Evolutionary conservation across 176 grass and related monocot genomes (phyloP), one percentile per base, ranked within the genome.

Genomic region (Hyparrhenia diplandra): DNA sequence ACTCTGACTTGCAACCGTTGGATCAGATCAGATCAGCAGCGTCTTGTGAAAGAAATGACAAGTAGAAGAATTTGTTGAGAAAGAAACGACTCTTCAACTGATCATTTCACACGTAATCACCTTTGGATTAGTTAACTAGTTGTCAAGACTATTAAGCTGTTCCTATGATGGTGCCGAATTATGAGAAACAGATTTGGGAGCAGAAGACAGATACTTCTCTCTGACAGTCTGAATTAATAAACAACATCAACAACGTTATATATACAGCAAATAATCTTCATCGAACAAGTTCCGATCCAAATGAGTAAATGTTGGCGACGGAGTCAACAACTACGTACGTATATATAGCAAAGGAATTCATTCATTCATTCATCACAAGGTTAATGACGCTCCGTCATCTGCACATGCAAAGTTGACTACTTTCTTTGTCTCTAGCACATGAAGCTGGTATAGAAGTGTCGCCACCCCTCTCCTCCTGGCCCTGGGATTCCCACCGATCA

Each of bases 401-500:
- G 20, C 75, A 74, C 86, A 80, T 75, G 75, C 69, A 58, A 60
- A 75, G 78, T 82, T 85, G 87, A 85, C 87, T 20, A 43, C 8
- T 29, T 21, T n/a, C 16, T 43, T 67, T 82, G 78, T 82, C 80
- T 72, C 58, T 80, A 65, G 80, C 67, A 57, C 67, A 21, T 75
- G 49, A 20, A 84, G n/a, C 41, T 20, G 35, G 31, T 14, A 29
- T 21, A 25, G 21, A 12, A 32, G 43, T n/a, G 74, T 64, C 52
- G 45, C n/a, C n/a, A n/a, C n/a, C n/a, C n/a, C n/a, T n/a, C n/a
- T n/a, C n/a, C n/a, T n/a, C n/a, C n/a, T n/a, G n/a, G n/a, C 72
- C 72, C 87, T 55, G 73, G 77, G 72, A 85, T 82, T 85, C 78
- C 73, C 43, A 35, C 31, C 4, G 39, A 57, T 77, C 83, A 77